Evolutionary conservation across 2,329 filamentous ascomycete genomes (phyloP), one percentile per base, ranked within the genome.

Genomic region (Stemphylium vesicarium): DNA sequence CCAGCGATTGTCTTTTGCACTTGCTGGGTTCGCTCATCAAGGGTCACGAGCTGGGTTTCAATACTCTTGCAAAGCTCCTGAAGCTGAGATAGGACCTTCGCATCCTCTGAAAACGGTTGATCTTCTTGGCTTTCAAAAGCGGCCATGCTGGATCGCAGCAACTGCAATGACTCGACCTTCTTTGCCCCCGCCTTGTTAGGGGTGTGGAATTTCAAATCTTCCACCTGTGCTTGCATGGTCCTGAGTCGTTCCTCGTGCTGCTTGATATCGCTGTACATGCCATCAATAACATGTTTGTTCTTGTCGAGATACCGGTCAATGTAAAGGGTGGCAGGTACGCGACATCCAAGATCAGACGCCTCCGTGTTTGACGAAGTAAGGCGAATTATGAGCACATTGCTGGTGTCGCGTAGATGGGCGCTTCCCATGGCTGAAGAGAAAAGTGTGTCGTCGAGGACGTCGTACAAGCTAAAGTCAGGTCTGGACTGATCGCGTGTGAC

Each of bases 301-400:
- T 78, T 75, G 43, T 82, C 77, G 40, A 87, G 74, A 66, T 88
- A 88, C 40, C 85, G 80, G 71, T 88, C 86, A 4, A 83, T 79
- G 59, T 85, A 86, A 64, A 85, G 80, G 1, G 78, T 75, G 1
- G 79, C 68, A 3, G 85, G 84, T 15, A 86, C 77, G 5, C 80
- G 80, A 38, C 87, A 73, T 29, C 72, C 72, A 26, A 79, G 64
- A 63, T 75, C 51, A 64, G 60, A 69, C 62, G 72, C 66, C 73
- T 75, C 38, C 75, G 60, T 60, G 66, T 78, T 66, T 1, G 67
- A 60, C 3, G 66, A 62, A 8, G 51, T 66, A 24, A 76, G 53
- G 13, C 66, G 65, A 22, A 87, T 77, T 9, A 82, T 80, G n/a
- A 88, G 72, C 16, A 88, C 76, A 22, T 85, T 82, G 12, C 82